A percentile compares a stretch with the other conserved stretches of the same genome.
Conservation (phyloP, 352 stramenopile species). For the Albugo laibachii region DNA sequence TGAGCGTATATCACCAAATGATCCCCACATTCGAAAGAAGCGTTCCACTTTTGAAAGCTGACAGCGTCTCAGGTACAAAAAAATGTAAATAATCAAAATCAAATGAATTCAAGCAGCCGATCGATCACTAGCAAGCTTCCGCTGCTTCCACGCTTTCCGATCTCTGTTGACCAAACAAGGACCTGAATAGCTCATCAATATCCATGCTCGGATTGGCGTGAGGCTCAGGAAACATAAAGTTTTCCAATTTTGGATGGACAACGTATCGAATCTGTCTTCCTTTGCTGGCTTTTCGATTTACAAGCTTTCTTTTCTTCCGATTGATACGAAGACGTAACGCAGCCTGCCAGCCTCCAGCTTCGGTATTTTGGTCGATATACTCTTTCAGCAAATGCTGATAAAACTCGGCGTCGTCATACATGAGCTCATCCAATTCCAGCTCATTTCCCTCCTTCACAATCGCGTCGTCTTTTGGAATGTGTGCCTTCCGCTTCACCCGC, state of each 20-base stretch:
- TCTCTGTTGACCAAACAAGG: slow-evolving; percentile 40
- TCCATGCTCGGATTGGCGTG: slow-evolving; percentile 60
- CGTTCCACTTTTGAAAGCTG: too few species aligned
- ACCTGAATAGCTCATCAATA: slow-evolving; percentile 68
- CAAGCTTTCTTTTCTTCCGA: slow-evolving; percentile 69
- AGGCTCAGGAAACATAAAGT: slow-evolving; percentile 81
- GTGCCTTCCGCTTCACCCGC: slow-evolving; percentile 69
- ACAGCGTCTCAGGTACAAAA: not conserved
- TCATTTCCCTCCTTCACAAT: slow-evolving; percentile 4
- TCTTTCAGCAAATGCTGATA: slow-evolving; percentile 80
- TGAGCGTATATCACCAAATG: slow-evolving; percentile 43
- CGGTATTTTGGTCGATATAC: slow-evolving; percentile 63
- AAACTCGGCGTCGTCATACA: slow-evolving; percentile 78
- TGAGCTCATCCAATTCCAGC: slow-evolving; percentile 50
- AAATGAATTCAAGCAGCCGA: not conserved
- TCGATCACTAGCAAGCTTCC: not conserved
- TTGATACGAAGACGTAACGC: slow-evolving; percentile 30
- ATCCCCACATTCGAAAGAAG: slow-evolving; percentile 29
- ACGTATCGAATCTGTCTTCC: slow-evolving; percentile 64
- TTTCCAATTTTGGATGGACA: slow-evolving; percentile 74
- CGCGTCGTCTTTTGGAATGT: slow-evolving; percentile 20
- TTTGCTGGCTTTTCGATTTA: slow-evolving; percentile 81
- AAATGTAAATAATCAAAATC: not conserved
- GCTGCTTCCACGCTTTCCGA: not conserved
- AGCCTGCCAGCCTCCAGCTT: slow-evolving; percentile 16